A percentile compares a stretch with the other conserved stretches of the same genome.
phyloP scores from a whole-genome alignment of 2,329 filamentous ascomycete species.

The Aspergillus oerlinghausenensis region DNA sequence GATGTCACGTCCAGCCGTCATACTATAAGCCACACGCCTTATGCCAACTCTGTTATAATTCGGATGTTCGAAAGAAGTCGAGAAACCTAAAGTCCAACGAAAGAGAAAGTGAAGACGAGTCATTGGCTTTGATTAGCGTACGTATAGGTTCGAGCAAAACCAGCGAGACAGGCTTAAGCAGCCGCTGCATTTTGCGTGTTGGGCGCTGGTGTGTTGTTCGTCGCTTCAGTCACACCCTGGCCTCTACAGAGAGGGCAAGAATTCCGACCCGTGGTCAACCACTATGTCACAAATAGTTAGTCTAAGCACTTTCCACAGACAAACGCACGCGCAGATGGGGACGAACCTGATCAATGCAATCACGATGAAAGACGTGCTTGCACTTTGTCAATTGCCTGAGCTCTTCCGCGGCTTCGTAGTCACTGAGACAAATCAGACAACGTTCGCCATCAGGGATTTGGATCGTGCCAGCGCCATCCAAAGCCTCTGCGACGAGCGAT shows the following conservation, averaged over 20 bases:
- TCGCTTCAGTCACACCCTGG: conserved; percentile 39
- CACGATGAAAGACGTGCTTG: conserved; percentile 62
- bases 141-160: neutral
- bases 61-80: neutral
- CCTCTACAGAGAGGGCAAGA: conserved; percentile 36
- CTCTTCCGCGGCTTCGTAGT: conserved; percentile 60
- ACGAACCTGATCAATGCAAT: conserved; percentile 65
- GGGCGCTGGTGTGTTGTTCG: conserved; percentile 15
- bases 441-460: conserved; percentile 48
- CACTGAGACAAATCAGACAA: conserved; percentile 63
- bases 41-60: conserved; percentile 24
- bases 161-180: conserved; percentile 9
- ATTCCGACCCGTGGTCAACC: conserved; percentile 56
- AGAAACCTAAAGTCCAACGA: neutral
- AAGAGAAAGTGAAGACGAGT: neutral
- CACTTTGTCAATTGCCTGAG: conserved; percentile 59
- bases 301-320: conserved; percentile 1
- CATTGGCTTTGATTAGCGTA: neutral
- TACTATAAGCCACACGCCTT: conserved; percentile 25
- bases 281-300: conserved; percentile 45
- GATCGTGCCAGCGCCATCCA: conserved; percentile 35
- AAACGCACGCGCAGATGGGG: conserved; percentile 6
- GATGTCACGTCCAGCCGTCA: conserved; percentile 15
- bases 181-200: conserved; percentile 13
- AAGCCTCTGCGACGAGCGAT: conserved; percentile 45